Evolutionary conservation across 2,329 filamentous ascomycete species (phyloP), one percentile per base, ranked within the genome.

Genomic region (Chaetomium sp.): DNA sequence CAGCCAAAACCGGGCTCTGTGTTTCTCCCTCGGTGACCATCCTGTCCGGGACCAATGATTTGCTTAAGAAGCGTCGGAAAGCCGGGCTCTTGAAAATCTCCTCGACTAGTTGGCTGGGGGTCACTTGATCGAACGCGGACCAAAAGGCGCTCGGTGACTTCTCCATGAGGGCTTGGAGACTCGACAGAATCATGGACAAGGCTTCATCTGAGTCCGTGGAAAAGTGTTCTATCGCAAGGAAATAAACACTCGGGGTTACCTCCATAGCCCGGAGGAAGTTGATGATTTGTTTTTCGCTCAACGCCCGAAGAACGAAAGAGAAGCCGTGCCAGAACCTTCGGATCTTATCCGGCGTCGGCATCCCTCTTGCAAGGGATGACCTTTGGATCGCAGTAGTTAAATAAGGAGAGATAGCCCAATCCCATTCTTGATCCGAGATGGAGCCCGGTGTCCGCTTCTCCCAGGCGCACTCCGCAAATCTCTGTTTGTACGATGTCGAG

Each of bases 121-220:
- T 87, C 50, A 92, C 89, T 35, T 89, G 82, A 50, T 88, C 86
- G 72, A 95, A 86, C 1, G 90, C 86, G 64, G 90, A 87, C 92
- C 92, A 96, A 64, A 96, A 94, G 45, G 88, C 87, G 53, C 80
- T 81, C 0, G 90, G 80, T 0, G 89, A 87, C 64, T 88, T 91
- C 61, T 85, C 80, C 52, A 96, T 75, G 12, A 96, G 78, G 10
- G 76, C 76, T 45, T 81, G 82, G 58, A 96, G 80, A 1, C 86
- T 84, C 54, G 84, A 82, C 46, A 95, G 77, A 12, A 94, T 76
- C 56, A 85, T 79, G 10, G 84, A 76, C 56, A 95, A 76, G 27
- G 88, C 81, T 2, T 76, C 73, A 54, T 79, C 78, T 11, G 76
- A 76, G 43, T 74, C 72, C 54, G 78, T 76, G 45, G 59, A 66